Evolutionary conservation across 139 green algal species (phyloP).

Genomic region (Edaphochlamys debaryana): DNA sequence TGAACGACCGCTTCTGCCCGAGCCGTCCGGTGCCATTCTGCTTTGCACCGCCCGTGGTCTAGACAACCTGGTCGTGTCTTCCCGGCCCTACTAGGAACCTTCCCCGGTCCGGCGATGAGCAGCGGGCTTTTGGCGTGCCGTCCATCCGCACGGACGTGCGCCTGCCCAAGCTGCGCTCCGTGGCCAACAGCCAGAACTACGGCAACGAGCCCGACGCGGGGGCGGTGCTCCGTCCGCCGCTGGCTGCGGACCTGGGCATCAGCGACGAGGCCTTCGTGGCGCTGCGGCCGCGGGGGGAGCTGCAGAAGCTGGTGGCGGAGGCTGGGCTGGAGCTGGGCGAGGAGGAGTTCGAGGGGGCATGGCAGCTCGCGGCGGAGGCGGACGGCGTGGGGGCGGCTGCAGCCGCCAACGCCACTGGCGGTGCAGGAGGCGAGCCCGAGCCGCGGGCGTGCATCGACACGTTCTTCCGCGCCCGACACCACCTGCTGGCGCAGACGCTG

Average conservation of each 20-base stretch:
- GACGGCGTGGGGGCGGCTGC: slow-evolving; percentile 38
- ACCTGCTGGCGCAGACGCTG: slow-evolving; percentile 51
- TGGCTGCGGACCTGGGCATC: slow-evolving; percentile 65
- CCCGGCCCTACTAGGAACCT: background rate
- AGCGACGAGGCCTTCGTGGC: slow-evolving; percentile 67
- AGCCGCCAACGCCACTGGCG: background rate
- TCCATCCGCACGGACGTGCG: slow-evolving; percentile 72
- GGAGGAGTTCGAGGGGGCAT: slow-evolving; percentile 67
- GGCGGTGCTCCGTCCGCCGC: slow-evolving; percentile 69
- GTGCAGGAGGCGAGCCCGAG: too few relatives aligned
- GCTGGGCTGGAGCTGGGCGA: slow-evolving; percentile 57
- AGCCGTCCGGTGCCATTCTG: too few relatives aligned
- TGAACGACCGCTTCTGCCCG: too few relatives aligned
- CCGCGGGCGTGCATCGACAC: slow-evolving; percentile 51
- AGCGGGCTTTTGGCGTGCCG: slow-evolving; percentile 59
- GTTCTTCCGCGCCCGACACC: slow-evolving; percentile 58
- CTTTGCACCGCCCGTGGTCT: too few relatives aligned
- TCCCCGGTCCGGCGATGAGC: slow-evolving; percentile 29
- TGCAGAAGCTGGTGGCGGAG: slow-evolving; percentile 52
- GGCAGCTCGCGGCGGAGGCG: slow-evolving; percentile 49
- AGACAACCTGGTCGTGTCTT: too few relatives aligned
- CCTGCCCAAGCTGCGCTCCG: slow-evolving; percentile 43
- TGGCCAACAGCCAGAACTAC: slow-evolving; percentile 64
- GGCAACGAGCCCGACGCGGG: slow-evolving; percentile 74
- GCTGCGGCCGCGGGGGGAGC: slow-evolving; percentile 51